These are phyloP conservation scores for Talaromyces pinophilus DNA, from an alignment of 2,329 filamentous ascomycete species.

Conservation along the genomic window DNA sequence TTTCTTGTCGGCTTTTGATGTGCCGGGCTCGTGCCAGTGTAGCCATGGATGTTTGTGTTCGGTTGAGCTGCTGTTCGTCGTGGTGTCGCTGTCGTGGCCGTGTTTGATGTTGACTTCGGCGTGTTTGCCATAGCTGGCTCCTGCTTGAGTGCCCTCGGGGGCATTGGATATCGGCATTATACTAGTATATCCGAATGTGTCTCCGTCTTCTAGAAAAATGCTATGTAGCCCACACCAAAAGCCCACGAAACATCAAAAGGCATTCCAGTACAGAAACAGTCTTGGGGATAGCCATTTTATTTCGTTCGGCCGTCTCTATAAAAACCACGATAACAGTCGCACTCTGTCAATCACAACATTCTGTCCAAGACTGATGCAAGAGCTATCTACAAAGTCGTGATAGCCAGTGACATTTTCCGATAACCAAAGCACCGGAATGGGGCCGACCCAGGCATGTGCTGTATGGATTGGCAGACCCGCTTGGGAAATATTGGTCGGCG, in stretches of 20 bases:
- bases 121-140: neutral
- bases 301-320: neutral
- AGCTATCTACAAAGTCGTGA: neutral
- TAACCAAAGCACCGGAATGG: neutral
- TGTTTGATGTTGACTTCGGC: neutral
- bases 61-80: neutral
- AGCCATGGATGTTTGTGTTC: conserved; percentile 9
- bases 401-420: neutral
- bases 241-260: neutral
- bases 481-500: neutral
- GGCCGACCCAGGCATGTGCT: neutral
- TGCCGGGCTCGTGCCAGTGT: conserved; percentile 18
- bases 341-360: neutral
- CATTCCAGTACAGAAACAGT: neutral
- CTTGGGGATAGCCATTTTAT: neutral
- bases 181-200: neutral
- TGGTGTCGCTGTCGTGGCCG: neutral
- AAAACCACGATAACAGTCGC: neutral
- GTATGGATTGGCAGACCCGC: neutral
- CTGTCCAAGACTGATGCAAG: neutral
- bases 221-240: neutral
- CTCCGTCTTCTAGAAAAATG: neutral
- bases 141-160: neutral
- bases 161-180: neutral
- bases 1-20: conserved; percentile 37